These are phyloP conservation scores for Phytophthora idaei DNA, from an alignment of 352 stramenopile species.

Conservation along the genomic window DNA sequence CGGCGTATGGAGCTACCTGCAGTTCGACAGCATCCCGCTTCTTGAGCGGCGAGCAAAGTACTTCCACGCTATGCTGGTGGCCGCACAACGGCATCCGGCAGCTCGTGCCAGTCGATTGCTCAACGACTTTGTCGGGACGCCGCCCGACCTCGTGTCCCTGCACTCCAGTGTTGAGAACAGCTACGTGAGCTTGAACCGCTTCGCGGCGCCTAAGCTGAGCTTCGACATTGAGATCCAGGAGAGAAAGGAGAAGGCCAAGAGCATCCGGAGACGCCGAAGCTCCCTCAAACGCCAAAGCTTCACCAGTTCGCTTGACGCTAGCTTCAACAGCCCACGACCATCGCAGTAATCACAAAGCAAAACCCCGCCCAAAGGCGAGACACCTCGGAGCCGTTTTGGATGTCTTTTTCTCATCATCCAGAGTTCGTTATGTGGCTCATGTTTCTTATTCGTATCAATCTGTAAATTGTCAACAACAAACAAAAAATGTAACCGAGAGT, in stretches of 20 bases:
- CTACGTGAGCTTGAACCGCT: constrained; percentile 84
- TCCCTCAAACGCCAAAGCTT: constrained; percentile 51
- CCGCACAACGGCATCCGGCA: constrained; percentile 51
- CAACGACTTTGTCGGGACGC: constrained; percentile 73
- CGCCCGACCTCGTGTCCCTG: constrained; percentile 58
- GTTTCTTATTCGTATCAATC: constrained; percentile 28
- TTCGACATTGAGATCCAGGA: constrained; percentile 78
- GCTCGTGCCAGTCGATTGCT: constrained; percentile 61
- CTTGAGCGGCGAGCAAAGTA: constrained; percentile 65
- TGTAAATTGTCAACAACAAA: constrained; percentile 33
- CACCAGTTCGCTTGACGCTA: constrained; percentile 33
- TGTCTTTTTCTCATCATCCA: constrained; percentile 19
- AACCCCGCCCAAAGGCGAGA: constrained; percentile 30
- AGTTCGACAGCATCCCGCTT: constrained; percentile 65
- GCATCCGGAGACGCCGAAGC: constrained; percentile 59
- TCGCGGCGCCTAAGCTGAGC: constrained; percentile 66
- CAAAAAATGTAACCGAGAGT: neutral
- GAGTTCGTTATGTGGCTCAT: constrained; percentile 19
- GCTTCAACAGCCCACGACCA: constrained; percentile 17
- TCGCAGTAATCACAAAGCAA: constrained; percentile 28
- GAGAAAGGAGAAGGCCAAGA: constrained; percentile 72
- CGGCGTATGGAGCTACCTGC: constrained; percentile 76
- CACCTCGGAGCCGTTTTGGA: constrained; percentile 33
- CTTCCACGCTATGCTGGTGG: constrained; percentile 71
- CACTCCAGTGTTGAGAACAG: constrained; percentile 67